Base-by-base conservation (phyloP, 1,284 basidiomycete genomes). In the Cerioporus squamosus region DNA sequence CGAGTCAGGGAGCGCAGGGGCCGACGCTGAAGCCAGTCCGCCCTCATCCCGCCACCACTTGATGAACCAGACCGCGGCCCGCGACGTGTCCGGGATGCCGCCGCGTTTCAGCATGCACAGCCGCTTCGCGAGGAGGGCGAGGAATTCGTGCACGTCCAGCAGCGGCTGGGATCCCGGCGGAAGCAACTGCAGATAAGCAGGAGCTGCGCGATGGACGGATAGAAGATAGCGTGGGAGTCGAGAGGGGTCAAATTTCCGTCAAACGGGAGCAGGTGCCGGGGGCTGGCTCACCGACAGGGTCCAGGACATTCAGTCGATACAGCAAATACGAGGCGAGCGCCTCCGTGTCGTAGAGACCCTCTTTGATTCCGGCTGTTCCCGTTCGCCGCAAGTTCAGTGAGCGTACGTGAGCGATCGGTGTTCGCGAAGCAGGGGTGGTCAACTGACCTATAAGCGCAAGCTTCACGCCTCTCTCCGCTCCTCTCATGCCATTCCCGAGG, bases 401-500 rank as follows among this genome's bases (percentile, higher is more conserved):
- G 40, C 3, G 53, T 60, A 56, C 51, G 58, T 56, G 51, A 61
- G 58, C 55, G 26, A 22, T 48, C 23, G 12, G 17, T 45, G 15
- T 38, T 51, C n/a, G 22, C 31, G 43, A 29, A n/a, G n/a, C 26
- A 48, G 31, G 45, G 50, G 38, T 20, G 42, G 55, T 33, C 33
- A 10, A 72, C 81, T 60, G 58, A 95, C 95, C 91, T 43, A 97
- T 97, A 56, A 98, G 77, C 42, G 95, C 95, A 24, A 98, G 84
- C 76, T 97, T 98, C 55, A 98, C 81, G 5, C 94, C 97, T 62
- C 93, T 82, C 74, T 99, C 97, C 45, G 94, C 90, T 23, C 95
- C 97, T 59, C 80, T 79, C 47, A 85, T 81, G 1, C 95, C 95
- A 55, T 81, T 84, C 1, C 97, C 97, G n/a, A 98, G 83, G 75